Evolutionary conservation across 352 stramenopile genomes (phyloP).

Genomic region (Vaucheria bursata): DNA sequence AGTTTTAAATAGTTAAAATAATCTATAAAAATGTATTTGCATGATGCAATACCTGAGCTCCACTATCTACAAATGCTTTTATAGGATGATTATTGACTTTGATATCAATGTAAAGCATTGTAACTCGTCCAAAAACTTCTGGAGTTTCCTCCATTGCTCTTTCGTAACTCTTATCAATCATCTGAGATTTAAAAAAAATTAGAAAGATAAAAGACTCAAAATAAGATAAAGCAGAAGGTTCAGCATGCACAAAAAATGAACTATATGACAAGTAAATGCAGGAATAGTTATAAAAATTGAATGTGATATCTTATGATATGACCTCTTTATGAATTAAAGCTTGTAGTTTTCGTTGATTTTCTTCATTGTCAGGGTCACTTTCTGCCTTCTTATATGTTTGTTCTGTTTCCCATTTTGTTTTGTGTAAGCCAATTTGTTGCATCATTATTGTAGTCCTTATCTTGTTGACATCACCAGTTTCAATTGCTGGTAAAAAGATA

Average conservation of each 20-base stretch:
- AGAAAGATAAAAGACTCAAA: no score
- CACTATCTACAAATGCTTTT: constrained; percentile 65
- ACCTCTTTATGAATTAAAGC: constrained; percentile 39
- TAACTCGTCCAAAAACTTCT: constrained; percentile 60
- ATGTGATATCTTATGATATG: no score
- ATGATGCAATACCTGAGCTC: constrained; percentile 61
- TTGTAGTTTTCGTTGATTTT: constrained; percentile 43
- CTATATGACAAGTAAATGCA: no score
- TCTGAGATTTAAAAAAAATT: constrained; percentile 24
- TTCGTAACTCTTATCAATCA: constrained; percentile 37
- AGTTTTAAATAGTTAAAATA: no score
- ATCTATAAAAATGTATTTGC: no score
- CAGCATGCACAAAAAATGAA: no score
- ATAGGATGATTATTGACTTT: constrained; percentile 52
- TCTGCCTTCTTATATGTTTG: constrained; percentile 31
- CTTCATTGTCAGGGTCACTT: constrained; percentile 37
- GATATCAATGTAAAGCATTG: constrained; percentile 69
- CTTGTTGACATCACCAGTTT: constrained; percentile 43
- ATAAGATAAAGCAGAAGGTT: no score
- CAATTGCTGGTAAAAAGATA: constrained; percentile 34
- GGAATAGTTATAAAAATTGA: no score
- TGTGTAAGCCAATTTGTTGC: constrained; percentile 43
- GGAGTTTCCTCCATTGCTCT: constrained; percentile 66
- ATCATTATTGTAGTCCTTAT: constrained; percentile 50
- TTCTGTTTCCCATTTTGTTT: constrained; percentile 38